These are phyloP conservation scores for Jamesozyma hellenica DNA, from an alignment of 805 yeast genomes.

Conservation along the genomic window DNA sequence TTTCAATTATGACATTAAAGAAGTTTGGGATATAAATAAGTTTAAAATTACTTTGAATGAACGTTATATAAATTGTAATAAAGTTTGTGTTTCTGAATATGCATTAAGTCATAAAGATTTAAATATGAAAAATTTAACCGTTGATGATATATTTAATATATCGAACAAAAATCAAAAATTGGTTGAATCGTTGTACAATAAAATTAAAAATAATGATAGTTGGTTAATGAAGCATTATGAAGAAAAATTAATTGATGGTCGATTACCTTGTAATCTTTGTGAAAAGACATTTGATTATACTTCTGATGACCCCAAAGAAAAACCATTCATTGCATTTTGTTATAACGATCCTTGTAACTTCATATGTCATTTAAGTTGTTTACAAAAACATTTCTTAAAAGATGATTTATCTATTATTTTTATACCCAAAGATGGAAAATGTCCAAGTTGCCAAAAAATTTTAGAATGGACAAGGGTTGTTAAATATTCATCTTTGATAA, in stretches of 20 bases:
- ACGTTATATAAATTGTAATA: neutral
- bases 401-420: slow-evolving; percentile 5
- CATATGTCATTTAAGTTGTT: slow-evolving; percentile 33
- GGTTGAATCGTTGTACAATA: slow-evolving; percentile 21
- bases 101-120: slow-evolving; percentile 5
- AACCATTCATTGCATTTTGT: slow-evolving; percentile 33
- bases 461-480: slow-evolving; percentile 26
- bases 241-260: slow-evolving; percentile 16
- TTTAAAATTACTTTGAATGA: slow-evolving; percentile 7
- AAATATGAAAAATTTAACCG: slow-evolving; percentile 4
- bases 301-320: slow-evolving; percentile 15
- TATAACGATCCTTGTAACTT: slow-evolving; percentile 25
- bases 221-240: slow-evolving; percentile 12
- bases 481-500: slow-evolving; percentile 18
- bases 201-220: neutral
- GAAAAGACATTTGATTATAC: slow-evolving; percentile 28
- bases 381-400: slow-evolving; percentile 19
- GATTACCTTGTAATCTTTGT: slow-evolving; percentile 29
- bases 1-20: slow-evolving; percentile 28
- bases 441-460: slow-evolving; percentile 21
- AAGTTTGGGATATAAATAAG: slow-evolving; percentile 20
- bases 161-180: slow-evolving; percentile 18
- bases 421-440: slow-evolving; percentile 24
- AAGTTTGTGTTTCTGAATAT: slow-evolving; percentile 2
- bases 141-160: slow-evolving; percentile 9